A percentile compares a stretch with the other conserved stretches of the same genome.
Evolutionary conservation across 139 green algal species (phyloP).

Genomic region (Micractinium conductrix): DNA sequence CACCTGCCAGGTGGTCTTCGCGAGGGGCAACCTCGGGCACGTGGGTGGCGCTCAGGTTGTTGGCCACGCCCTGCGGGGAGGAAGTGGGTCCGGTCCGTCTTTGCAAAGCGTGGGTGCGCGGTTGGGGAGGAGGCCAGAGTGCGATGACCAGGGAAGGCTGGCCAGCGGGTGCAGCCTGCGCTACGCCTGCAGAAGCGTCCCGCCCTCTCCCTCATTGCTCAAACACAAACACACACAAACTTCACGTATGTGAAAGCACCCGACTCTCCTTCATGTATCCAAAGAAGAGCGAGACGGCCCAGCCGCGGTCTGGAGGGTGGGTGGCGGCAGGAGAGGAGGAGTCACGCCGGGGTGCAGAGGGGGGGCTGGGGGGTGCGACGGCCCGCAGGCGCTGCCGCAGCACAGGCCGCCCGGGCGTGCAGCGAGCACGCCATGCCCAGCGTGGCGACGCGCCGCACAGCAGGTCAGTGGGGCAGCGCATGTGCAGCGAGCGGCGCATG

Average conservation of each 20-base stretch:
- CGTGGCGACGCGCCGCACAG: too few relatives aligned
- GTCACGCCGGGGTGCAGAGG: neutral
- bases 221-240: too few relatives aligned
- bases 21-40: neutral
- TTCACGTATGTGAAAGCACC: too few relatives aligned
- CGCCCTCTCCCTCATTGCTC: too few relatives aligned
- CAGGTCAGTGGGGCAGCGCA: too few relatives aligned
- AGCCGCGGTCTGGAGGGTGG: conserved; percentile 19
- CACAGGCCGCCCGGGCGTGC: too few relatives aligned
- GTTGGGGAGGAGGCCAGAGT: neutral
- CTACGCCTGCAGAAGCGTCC: too few relatives aligned
- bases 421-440: too few relatives aligned
- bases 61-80: conserved; percentile 28
- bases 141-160: too few relatives aligned
- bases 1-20: neutral
- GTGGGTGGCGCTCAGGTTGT: conserved; percentile 36
- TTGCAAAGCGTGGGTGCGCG: neutral
- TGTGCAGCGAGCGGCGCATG: neutral
- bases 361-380: too few relatives aligned
- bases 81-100: neutral
- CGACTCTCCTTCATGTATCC: neutral
- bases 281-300: conserved; percentile 8
- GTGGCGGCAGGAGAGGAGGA: neutral
- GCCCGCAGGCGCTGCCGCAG: too few relatives aligned
- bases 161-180: too few relatives aligned